These are phyloP conservation scores for Dipodascus geniculatus DNA, from an alignment of 805 yeast genomes.

Conservation along the genomic window DNA sequence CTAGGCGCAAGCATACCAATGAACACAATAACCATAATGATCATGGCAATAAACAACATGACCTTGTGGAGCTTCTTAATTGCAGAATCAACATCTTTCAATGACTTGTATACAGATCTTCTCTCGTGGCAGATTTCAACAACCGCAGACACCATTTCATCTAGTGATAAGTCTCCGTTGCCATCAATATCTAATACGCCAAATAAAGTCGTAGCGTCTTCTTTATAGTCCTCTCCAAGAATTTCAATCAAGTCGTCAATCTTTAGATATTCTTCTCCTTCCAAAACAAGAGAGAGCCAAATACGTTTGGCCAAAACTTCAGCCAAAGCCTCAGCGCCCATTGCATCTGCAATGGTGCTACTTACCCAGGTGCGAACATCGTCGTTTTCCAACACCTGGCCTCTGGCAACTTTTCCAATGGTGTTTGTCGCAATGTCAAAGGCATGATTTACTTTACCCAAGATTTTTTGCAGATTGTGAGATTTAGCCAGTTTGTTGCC, in stretches of 20 bases:
- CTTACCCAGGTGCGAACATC: constrained; percentile 7
- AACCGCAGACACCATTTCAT: constrained; percentile 25
- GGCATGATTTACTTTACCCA: constrained; percentile 18
- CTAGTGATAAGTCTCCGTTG: constrained; percentile 26
- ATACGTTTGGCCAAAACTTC: constrained; percentile 27
- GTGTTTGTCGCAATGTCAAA: constrained; percentile 18
- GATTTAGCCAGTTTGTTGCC: constrained; percentile 11
- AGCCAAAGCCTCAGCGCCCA: constrained; percentile 19
- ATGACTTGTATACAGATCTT: constrained; percentile 25
- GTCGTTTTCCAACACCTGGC: constrained; percentile 6
- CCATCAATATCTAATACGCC: constrained; percentile 27
- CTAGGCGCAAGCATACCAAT: constrained; percentile 32
- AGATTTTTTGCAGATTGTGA: constrained; percentile 15
- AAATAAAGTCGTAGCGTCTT: constrained; percentile 23
- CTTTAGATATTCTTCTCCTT: constrained; percentile 24
- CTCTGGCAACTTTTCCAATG: constrained; percentile 15
- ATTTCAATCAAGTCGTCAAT: constrained; percentile 25
- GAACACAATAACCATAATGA: constrained; percentile 27
- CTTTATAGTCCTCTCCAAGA: constrained; percentile 21
- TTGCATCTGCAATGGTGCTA: constrained; percentile 24
- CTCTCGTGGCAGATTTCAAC: constrained; percentile 25
- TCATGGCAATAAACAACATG: constrained; percentile 22
- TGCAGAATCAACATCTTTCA: constrained; percentile 30
- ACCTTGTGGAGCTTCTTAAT: constrained; percentile 28
- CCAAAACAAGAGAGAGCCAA: constrained; percentile 31